Conservation (phyloP, 805 yeast species). For the Clavispora carvajalis region DNA sequence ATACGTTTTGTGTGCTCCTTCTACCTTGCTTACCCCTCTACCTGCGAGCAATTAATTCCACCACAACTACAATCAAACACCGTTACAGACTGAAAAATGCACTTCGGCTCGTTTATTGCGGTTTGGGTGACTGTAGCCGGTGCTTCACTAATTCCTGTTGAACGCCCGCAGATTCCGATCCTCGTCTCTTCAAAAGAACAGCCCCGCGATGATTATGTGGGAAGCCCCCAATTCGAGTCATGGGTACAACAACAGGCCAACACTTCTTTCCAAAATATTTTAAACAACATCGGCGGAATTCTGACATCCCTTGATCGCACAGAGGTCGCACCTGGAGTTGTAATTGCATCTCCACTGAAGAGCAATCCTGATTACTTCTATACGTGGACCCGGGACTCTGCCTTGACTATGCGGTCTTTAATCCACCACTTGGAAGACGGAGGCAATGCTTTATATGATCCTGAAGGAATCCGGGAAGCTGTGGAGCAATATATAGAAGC, state of each 20-base stretch:
- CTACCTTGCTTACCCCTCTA: background rate
- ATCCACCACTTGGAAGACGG: slow-evolving; percentile 49
- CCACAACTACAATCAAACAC: no score
- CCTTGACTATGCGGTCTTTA: slow-evolving; percentile 67
- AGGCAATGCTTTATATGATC: background rate
- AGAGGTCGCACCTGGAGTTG: slow-evolving; percentile 57
- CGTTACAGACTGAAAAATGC: background rate
- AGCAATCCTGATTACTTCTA: slow-evolving; percentile 72
- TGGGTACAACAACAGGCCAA: slow-evolving; percentile 46
- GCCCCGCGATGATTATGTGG: background rate
- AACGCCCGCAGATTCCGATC: background rate
- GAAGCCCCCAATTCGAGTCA: slow-evolving; percentile 7
- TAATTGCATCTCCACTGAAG: slow-evolving; percentile 81
- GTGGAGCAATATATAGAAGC: slow-evolving; percentile 62
- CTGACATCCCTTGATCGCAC: slow-evolving; percentile 22
- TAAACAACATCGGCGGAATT: slow-evolving; percentile 54
- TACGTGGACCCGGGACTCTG: slow-evolving; percentile 91
- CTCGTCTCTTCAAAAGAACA: background rate
- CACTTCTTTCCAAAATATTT: slow-evolving; percentile 40
- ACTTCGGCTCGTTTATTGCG: background rate
- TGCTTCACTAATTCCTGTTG: slow-evolving; percentile 1
- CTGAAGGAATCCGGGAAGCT: slow-evolving; percentile 6
- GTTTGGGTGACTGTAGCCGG: background rate
- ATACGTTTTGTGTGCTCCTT: background rate
- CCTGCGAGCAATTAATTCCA: background rate